Evolutionary conservation across 2,329 filamentous ascomycete species (phyloP).

Genomic region (Paecilomyces variotii): DNA sequence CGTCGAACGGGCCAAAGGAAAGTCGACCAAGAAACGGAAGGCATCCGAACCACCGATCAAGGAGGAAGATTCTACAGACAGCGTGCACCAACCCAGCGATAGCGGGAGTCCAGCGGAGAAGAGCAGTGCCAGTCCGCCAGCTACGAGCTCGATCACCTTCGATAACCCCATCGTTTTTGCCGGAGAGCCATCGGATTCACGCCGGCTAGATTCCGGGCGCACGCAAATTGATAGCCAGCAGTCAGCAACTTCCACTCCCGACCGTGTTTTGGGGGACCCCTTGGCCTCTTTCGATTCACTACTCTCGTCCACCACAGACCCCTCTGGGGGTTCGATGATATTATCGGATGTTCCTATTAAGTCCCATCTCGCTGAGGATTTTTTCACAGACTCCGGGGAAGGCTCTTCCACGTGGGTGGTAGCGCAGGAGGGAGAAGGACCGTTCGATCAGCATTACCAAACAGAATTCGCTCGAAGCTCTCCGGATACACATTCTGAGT

Average conservation of each 20-base stretch:
- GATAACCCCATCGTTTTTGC: not conserved
- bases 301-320: not conserved
- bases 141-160: not conserved
- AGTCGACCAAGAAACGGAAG: not conserved
- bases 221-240: not conserved
- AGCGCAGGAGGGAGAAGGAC: not conserved
- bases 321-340: not conserved
- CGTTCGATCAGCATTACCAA: not conserved
- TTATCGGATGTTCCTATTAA: not conserved
- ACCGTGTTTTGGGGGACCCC: not conserved
- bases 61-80: not conserved
- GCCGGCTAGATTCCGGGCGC: not conserved
- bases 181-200: not conserved
- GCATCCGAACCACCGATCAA: not conserved
- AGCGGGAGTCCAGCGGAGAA: not conserved
- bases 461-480: not conserved
- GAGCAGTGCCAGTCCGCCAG: not conserved
- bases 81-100: not conserved
- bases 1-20: slow-evolving; percentile 5
- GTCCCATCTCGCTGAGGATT: not conserved
- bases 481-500: not conserved
- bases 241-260: not conserved
- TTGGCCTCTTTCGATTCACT: not conserved
- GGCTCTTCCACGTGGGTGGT: not conserved
- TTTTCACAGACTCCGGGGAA: not conserved